Conservation (phyloP, 345 rosid genomes). For the Chamaenerion angustifolium region DNA sequence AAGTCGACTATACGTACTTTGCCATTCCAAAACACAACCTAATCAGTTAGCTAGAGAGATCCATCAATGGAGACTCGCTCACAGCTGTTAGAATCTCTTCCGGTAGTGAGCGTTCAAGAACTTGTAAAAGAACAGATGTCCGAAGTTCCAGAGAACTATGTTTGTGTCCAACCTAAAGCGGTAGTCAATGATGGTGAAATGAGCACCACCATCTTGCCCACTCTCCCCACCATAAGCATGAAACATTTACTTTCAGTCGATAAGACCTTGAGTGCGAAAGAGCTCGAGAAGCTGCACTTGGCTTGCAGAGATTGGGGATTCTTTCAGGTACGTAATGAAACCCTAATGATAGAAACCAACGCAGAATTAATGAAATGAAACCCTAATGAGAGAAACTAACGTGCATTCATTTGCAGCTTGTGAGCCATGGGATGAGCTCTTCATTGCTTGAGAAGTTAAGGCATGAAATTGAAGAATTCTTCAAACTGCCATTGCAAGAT, state of each 20-base stretch:
- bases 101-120: constrained; percentile 14
- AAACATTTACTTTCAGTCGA: not conserved
- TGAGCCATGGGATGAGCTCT: constrained; percentile 10
- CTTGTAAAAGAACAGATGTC: constrained; percentile 5
- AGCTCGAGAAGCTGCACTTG: constrained; percentile 3
- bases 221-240: constrained; percentile 1
- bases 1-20: no score
- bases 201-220: no score
- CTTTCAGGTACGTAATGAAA: not conserved
- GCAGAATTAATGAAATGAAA: no score
- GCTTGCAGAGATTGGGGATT: constrained; percentile 7
- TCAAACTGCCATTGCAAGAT: constrained; percentile 6
- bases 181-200: no score
- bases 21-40: no score
- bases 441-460: constrained; percentile 4
- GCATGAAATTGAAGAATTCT: constrained; percentile 4
- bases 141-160: constrained; percentile 8
- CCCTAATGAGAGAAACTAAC: no score
- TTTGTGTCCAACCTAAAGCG: not conserved
- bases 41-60: no score
- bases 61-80: no score
- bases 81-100: no score
- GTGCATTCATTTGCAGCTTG: constrained; percentile 5
- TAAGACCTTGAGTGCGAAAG: not conserved
- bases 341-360: no score